These are phyloP conservation scores for Lactifluus rugatus DNA, from an alignment of 768 basidiomycete species.

Conservation along the genomic window DNA sequence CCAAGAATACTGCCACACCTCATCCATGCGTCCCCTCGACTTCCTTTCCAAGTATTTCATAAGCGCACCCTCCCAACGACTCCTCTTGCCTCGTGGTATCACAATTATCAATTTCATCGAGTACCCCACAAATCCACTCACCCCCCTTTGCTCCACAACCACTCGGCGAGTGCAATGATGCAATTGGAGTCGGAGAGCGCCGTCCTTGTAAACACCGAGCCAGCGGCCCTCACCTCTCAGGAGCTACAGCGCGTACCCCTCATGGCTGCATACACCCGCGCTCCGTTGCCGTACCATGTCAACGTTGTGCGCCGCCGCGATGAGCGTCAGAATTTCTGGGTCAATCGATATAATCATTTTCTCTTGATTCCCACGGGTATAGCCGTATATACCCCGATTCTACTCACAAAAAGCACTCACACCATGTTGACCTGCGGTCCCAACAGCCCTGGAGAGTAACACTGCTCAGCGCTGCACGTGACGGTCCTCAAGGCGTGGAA, in stretches of 20 bases:
- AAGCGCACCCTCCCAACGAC: background rate
- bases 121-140: too few species aligned
- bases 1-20: too few species aligned
- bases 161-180: too few species aligned
- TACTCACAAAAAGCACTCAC: constrained; percentile 54
- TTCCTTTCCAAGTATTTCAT: too few species aligned
- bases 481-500: too few species aligned
- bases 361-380: background rate
- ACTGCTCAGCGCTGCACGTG: too few species aligned
- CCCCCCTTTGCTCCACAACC: too few species aligned
- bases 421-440: too few species aligned
- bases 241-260: constrained; percentile 32
- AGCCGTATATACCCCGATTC: constrained; percentile 42
- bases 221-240: background rate
- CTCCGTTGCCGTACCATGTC: constrained; percentile 53
- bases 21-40: too few species aligned
- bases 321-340: constrained; percentile 40
- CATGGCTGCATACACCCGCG: constrained; percentile 36
- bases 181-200: too few species aligned
- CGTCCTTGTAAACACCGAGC: too few species aligned
- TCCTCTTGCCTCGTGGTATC: background rate
- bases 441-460: too few species aligned
- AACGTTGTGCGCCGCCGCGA: constrained; percentile 45
- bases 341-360: background rate
- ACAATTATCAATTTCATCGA: constrained; percentile 31